A percentile compares a stretch with the other conserved stretches of the same genome.
These are phyloP conservation scores for Obba rivulosa DNA, from an alignment of 768 basidiomycete species.

Conservation along the genomic window DNA sequence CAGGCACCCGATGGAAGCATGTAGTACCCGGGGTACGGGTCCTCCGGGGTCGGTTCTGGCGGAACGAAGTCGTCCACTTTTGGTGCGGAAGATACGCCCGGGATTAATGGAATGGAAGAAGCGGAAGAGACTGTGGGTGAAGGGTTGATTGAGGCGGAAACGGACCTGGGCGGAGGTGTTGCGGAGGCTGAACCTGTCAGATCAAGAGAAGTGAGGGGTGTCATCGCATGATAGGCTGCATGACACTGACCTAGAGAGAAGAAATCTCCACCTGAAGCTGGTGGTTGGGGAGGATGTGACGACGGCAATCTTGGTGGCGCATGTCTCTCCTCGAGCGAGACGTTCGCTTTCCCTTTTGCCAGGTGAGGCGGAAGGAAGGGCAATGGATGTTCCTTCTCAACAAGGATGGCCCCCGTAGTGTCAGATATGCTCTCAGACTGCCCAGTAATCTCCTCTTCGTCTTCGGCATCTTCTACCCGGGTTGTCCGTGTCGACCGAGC, in stretches of 20 bases:
- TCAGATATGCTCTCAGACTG: slow-evolving; percentile 3
- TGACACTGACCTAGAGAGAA: slow-evolving; percentile 55
- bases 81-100: slow-evolving; percentile 60
- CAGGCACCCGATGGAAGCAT: slow-evolving; percentile 76
- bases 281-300: slow-evolving; percentile 8
- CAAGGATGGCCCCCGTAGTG: slow-evolving; percentile 9
- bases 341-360: slow-evolving; percentile 52
- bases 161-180: slow-evolving; percentile 6
- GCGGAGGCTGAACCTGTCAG: slow-evolving; percentile 22
- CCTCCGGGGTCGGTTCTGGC: slow-evolving; percentile 68
- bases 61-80: slow-evolving; percentile 59
- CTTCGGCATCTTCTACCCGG: slow-evolving; percentile 20
- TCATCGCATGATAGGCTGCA: not conserved
- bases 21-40: slow-evolving; percentile 86
- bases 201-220: not conserved
- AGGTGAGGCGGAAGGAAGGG: slow-evolving; percentile 58
- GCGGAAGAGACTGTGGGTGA: slow-evolving; percentile 17
- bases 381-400: slow-evolving; percentile 25
- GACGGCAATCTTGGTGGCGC: slow-evolving; percentile 5
- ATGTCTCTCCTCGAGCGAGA: slow-evolving; percentile 26
- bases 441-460: slow-evolving; percentile 15
- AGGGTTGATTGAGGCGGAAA: slow-evolving; percentile 2
- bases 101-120: slow-evolving; percentile 16
- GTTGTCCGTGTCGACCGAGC: slow-evolving; percentile 17
- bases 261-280: slow-evolving; percentile 50